Evolutionary conservation across 768 basidiomycete species (phyloP).

Genomic region (Hortiboletus flavorubellus): DNA sequence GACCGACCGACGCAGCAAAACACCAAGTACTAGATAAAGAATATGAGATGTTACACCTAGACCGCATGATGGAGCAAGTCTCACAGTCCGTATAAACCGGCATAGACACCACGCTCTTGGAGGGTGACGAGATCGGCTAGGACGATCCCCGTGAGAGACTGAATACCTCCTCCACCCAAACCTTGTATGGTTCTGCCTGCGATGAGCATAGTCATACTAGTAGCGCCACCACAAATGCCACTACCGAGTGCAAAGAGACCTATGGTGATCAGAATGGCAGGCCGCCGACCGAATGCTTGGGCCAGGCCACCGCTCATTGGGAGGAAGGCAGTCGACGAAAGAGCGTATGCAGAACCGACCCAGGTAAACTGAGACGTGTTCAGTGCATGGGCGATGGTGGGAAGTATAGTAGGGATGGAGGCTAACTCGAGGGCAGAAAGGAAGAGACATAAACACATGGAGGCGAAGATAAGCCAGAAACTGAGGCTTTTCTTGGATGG

Average conservation of each 20-base stretch:
- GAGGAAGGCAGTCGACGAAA: neutral
- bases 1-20: constrained; percentile 11
- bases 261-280: too few species aligned
- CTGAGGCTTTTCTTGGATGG: neutral
- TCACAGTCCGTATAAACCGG: constrained; percentile 10
- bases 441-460: neutral
- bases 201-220: too few species aligned
- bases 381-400: neutral
- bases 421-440: neutral
- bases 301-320: neutral
- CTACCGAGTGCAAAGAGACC: too few species aligned
- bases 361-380: neutral
- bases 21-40: constrained; percentile 27
- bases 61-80: neutral
- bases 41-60: neutral
- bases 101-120: constrained; percentile 38
- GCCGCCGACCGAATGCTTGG: too few species aligned
- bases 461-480: neutral
- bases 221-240: too few species aligned
- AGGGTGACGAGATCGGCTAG: too few species aligned
- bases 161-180: too few species aligned
- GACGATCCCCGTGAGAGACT: too few species aligned
- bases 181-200: too few species aligned
- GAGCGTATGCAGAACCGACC: neutral
- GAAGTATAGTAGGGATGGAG: neutral